Evolutionary conservation across 2,329 filamentous ascomycete species (phyloP).

Genomic region (Eurotiales sp.): DNA sequence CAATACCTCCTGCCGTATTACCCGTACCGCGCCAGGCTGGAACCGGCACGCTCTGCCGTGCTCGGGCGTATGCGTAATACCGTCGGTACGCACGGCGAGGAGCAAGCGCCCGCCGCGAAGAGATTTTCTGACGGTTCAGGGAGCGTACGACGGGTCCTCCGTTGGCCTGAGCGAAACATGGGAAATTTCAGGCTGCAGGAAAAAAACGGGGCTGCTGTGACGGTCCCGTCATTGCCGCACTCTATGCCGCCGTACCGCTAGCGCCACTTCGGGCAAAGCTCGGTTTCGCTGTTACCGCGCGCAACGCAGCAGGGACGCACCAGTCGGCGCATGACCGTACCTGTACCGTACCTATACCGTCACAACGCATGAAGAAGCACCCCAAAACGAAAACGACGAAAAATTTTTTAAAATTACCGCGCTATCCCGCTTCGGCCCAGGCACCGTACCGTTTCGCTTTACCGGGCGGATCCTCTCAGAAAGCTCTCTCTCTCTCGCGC

Average conservation of each 20-base stretch:
- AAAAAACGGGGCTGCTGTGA: constrained; percentile 6
- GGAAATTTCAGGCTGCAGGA: background rate
- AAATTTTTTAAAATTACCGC: background rate
- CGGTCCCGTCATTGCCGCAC: constrained; percentile 14
- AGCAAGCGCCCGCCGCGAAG: too few relatives aligned
- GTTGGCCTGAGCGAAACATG: background rate
- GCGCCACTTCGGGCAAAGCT: background rate
- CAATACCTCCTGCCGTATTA: too few relatives aligned
- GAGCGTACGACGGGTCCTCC: background rate
- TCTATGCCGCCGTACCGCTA: constrained; percentile 11
- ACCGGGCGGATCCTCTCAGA: constrained; percentile 10
- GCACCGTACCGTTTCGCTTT: constrained; percentile 7
- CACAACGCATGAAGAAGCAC: too few relatives aligned
- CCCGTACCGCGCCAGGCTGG: background rate
- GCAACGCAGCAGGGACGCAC: too few relatives aligned
- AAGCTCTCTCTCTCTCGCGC: constrained; percentile 8
- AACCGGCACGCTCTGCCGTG: constrained; percentile 8
- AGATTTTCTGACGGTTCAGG: too few relatives aligned
- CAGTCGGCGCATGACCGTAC: too few relatives aligned
- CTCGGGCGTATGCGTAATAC: too few relatives aligned
- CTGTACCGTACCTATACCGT: too few relatives aligned
- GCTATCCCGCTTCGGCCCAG: background rate
- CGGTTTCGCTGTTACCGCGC: background rate
- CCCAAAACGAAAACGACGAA: background rate
- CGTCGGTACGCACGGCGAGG: too few relatives aligned